These are phyloP conservation scores for Rhodofomes roseus DNA, from an alignment of 1,284 basidiomycete genomes.

Conservation along the genomic window DNA sequence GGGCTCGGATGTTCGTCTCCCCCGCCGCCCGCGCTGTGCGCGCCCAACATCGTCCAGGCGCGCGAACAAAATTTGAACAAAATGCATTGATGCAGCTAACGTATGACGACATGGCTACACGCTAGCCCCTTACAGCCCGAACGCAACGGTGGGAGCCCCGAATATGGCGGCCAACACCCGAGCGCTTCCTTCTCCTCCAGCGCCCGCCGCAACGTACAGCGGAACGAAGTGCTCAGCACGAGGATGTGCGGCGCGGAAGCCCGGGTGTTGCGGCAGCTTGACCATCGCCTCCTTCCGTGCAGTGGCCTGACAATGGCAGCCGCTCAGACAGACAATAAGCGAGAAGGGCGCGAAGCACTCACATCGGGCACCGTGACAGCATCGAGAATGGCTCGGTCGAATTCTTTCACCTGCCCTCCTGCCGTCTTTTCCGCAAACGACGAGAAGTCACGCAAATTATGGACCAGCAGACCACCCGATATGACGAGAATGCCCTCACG, in stretches of 20 bases:
- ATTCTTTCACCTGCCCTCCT: conserved; percentile 44
- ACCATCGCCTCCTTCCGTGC: conserved; percentile 42
- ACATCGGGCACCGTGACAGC: conserved; percentile 51
- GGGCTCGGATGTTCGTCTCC: background rate
- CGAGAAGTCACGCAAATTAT: conserved; percentile 58
- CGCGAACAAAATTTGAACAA: background rate
- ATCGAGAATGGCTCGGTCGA: conserved; percentile 55
- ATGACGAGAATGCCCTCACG: conserved; percentile 65
- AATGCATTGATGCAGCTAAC: background rate
- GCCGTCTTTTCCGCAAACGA: conserved; percentile 52
- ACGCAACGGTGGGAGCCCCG: conserved; percentile 58
- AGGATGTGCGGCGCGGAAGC: conserved; percentile 64
- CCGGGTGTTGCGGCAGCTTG: conserved; percentile 48
- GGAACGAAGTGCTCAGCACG: conserved; percentile 74
- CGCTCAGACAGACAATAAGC: conserved; percentile 7
- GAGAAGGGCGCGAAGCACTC: conserved; percentile 27
- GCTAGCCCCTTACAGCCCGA: conserved; percentile 41
- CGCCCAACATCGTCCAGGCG: background rate
- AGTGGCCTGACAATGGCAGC: conserved; percentile 26
- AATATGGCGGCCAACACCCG: conserved; percentile 50
- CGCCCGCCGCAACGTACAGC: conserved; percentile 68
- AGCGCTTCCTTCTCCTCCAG: conserved; percentile 54
- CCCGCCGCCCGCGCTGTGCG: background rate
- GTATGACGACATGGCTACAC: background rate
- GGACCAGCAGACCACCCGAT: conserved; percentile 66